Base-by-base conservation (phyloP, 2,329 filamentous ascomycete species). In the Dothideomycetidae sp. region DNA sequence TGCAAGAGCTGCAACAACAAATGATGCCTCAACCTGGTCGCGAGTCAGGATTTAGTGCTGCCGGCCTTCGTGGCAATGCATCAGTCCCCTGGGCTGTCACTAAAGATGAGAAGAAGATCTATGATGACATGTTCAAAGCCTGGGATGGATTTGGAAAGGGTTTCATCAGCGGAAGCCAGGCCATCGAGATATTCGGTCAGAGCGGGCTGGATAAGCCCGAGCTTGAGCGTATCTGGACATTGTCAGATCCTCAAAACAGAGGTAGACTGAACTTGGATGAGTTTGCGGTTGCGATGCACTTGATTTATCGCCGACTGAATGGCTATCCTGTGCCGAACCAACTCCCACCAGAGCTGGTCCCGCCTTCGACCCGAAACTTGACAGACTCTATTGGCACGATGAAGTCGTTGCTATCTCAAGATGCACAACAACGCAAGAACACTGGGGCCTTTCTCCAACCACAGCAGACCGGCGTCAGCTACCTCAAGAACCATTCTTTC, bases 71-170 rank as follows among this genome's bases (percentile, higher is more conserved):
- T 45, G 90, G 90, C 36, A 96, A 93, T 60, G 90, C 90, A 1
- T 88, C 84, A 5, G 88, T 98, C 52, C 90, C 90, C 0, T 98
- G 90, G 90, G 86, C 90, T 11, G 90, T 98, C 42, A 98, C 90
- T 3, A 98, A 98, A 58, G 86, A 94, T 45, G 90, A 98, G 60
- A 98, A 98, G 68, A 88, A 81, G 43, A 80, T 92, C 45, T 98
- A 98, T 49, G 90, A 98, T 58, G 73, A 84, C 42, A 73, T 96
- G 21, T 98, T 98, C 67, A 81, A 78, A 46, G 86, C 86, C 4
- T 98, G 90, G 90, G 90, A 98, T 61, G 90, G 90, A 2, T 74
- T 98, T 45, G 74, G 77, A 45, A 94, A 92, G 58, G 90, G 90
- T 0, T 93, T 78, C 51, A 92, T 98, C 53, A 81, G 77, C 32